Evolutionary conservation across 305 asterid genomes (phyloP).

Genomic region (Fraxinus angustifolia): DNA sequence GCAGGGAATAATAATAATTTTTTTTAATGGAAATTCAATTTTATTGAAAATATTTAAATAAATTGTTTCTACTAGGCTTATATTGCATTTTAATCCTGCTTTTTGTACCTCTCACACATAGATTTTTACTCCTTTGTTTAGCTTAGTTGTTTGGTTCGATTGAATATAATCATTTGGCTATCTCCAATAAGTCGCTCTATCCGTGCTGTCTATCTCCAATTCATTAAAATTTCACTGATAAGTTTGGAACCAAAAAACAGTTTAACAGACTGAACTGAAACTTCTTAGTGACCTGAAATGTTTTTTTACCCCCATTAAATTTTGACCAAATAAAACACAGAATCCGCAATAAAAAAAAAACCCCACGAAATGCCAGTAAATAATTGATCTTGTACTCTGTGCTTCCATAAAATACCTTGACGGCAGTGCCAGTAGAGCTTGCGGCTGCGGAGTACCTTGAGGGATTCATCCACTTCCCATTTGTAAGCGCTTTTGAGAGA

Average conservation of each 20-base stretch:
- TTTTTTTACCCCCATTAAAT: not conserved
- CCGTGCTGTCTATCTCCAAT: not conserved
- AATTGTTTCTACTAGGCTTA: too few species aligned
- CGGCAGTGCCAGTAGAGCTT: conserved; percentile 64
- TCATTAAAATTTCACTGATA: not conserved
- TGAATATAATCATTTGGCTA: not conserved
- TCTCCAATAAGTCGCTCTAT: too few species aligned
- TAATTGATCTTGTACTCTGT: not conserved
- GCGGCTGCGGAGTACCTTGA: conserved; percentile 73
- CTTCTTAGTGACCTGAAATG: not conserved
- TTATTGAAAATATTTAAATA: too few species aligned
- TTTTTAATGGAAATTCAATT: too few species aligned
- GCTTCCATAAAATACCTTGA: conserved; percentile 48
- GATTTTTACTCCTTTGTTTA: too few species aligned
- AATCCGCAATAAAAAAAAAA: not conserved
- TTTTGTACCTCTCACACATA: too few species aligned
- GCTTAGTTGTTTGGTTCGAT: not conserved
- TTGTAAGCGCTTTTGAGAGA: conserved; percentile 68
- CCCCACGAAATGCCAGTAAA: not conserved
- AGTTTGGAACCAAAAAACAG: not conserved
- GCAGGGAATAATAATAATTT: too few species aligned
- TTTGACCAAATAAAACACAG: not conserved
- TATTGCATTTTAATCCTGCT: too few species aligned
- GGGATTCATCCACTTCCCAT: conserved; percentile 84
- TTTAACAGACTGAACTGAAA: not conserved